Evolutionary conservation across 2,329 filamentous ascomycete species (phyloP).

Genomic region (Penicillium sp.): DNA sequence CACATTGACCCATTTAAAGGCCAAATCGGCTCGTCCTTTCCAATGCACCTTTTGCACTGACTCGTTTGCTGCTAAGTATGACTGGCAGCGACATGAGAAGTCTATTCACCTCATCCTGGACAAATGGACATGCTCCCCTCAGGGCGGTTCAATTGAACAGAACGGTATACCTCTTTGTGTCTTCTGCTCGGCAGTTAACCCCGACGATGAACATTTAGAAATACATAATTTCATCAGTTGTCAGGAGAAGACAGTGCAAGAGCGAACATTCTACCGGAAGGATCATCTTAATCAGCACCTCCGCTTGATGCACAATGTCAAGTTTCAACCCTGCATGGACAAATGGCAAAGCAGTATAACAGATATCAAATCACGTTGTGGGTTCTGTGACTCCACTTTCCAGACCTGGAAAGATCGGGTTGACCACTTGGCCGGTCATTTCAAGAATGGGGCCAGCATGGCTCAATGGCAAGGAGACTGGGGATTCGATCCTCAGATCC

Average conservation of each 20-base stretch:
- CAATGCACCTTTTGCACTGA: constrained; percentile 59
- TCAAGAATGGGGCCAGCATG: constrained; percentile 39
- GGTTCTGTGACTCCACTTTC: constrained; percentile 42
- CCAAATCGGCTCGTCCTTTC: constrained; percentile 47
- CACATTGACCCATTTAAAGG: constrained; percentile 41
- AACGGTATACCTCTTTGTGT: constrained; percentile 54
- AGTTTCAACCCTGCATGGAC: constrained; percentile 55
- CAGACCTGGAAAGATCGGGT: constrained; percentile 45
- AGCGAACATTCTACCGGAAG: constrained; percentile 60
- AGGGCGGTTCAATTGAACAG: constrained; percentile 51
- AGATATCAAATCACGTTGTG: constrained; percentile 51
- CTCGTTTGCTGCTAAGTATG: constrained; percentile 55
- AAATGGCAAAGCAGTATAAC: constrained; percentile 56
- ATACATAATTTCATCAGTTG: constrained; percentile 58
- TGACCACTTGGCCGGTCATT: constrained; percentile 42
- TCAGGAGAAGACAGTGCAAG: constrained; percentile 57
- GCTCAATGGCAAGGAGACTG: constrained; percentile 42
- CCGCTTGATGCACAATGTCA: constrained; percentile 57
- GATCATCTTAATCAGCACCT: constrained; percentile 61
- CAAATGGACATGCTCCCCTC: constrained; percentile 58
- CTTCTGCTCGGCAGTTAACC: constrained; percentile 55
- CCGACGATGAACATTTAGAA: constrained; percentile 55
- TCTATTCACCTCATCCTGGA: constrained; percentile 55
- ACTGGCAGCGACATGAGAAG: constrained; percentile 59
- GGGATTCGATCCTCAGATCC: constrained; percentile 40